Conservation (phyloP, 1,284 basidiomycete genomes). For the Pseudozyma flocculosa region DNA sequence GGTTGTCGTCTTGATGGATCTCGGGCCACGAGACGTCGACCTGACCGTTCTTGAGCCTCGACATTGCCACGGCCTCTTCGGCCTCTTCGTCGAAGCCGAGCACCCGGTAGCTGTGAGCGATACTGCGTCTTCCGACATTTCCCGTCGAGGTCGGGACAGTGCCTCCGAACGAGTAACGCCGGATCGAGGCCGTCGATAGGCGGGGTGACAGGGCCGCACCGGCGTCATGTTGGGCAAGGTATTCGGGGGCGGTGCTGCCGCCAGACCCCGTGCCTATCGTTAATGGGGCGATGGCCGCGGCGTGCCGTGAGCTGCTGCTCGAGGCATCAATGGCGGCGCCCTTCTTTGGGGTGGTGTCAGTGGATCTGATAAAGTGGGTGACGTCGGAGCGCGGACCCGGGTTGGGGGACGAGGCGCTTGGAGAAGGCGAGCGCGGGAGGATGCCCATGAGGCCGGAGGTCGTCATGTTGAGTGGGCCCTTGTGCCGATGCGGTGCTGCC, state of each 20-base stretch:
- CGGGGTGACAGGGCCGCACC: neutral
- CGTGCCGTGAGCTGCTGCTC: neutral
- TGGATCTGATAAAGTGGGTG: constrained; percentile 32
- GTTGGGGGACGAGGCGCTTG: constrained; percentile 22
- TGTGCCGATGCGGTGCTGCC: too few relatives aligned
- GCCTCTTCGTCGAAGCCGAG: constrained; percentile 17
- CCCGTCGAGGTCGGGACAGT: constrained; percentile 16
- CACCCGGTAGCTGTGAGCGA: constrained; percentile 25
- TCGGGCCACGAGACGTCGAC: constrained; percentile 22
- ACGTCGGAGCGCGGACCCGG: constrained; percentile 23
- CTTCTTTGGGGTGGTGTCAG: constrained; percentile 11
- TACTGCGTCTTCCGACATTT: constrained; percentile 15
- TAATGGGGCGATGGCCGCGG: too few relatives aligned
- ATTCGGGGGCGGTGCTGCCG: too few relatives aligned
- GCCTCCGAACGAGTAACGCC: neutral
- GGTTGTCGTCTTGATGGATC: neutral
- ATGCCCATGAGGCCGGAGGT: constrained; percentile 5
- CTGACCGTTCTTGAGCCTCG: constrained; percentile 22
- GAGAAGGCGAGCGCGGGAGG: constrained; percentile 24
- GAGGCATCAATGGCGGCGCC: neutral
- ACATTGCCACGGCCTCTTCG: constrained; percentile 13
- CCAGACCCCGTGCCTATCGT: too few relatives aligned
- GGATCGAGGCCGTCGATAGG: neutral
- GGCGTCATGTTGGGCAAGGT: too few relatives aligned
- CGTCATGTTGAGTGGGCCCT: too few relatives aligned